phyloP scores from a whole-genome alignment of 2,329 filamentous ascomycete species.

The Dothiorella sarmentorum region DNA sequence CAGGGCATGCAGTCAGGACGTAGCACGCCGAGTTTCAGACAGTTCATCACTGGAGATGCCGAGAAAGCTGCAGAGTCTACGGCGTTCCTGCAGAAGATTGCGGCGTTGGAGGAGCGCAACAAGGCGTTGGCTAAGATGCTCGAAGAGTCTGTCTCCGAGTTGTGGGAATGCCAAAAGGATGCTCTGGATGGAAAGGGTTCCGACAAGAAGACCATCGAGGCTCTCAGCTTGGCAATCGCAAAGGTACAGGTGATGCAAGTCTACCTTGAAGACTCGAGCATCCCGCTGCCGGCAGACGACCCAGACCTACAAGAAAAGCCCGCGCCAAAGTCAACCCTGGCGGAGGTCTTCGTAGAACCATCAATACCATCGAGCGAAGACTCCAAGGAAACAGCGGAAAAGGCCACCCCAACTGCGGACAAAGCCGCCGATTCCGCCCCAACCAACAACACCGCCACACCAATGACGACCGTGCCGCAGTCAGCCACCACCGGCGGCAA shows the following conservation, averaged over 20 bases:
- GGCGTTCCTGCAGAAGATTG: conserved; percentile 34
- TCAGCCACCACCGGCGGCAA: conserved; percentile 19
- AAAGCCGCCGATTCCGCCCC: conserved; percentile 15
- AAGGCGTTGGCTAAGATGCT: conserved; percentile 65
- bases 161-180: conserved; percentile 59
- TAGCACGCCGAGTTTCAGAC: conserved; percentile 28
- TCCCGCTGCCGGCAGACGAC: conserved; percentile 43
- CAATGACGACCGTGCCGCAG: conserved; percentile 16
- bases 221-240: conserved; percentile 47
- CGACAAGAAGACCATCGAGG: conserved; percentile 36
- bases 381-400: conserved; percentile 8
- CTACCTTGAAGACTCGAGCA: conserved; percentile 46
- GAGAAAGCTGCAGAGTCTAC: conserved; percentile 32
- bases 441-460: conserved; percentile 4
- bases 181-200: conserved; percentile 39
- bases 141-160: conserved; percentile 60
- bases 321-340: background rate
- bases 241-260: conserved; percentile 52
- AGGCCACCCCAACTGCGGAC: conserved; percentile 10
- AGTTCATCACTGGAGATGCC: conserved; percentile 26
- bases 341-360: conserved; percentile 11
- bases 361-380: conserved; percentile 20
- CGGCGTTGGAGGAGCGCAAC: conserved; percentile 61
- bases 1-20: conserved; percentile 56
- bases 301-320: conserved; percentile 23